phyloP scores from a whole-genome alignment of 768 basidiomycete species.

The Termitomyces sp. region DNA sequence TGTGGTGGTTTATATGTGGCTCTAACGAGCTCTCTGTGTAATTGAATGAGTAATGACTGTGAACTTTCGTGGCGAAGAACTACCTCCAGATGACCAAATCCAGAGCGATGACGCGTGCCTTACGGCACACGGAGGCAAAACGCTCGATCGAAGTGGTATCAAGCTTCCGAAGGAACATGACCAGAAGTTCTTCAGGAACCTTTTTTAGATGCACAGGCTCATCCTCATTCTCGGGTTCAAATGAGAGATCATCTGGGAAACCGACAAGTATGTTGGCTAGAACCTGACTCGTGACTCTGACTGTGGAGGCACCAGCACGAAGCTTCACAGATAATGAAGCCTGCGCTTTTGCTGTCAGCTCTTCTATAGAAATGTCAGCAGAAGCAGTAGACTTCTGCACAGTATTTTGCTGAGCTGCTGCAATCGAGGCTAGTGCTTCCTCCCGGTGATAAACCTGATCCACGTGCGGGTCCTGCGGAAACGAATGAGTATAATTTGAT shows the following conservation, averaged over 20 bases:
- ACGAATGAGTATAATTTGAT: neutral
- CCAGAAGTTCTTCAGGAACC: conserved; percentile 76
- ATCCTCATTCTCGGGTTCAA: conserved; percentile 69
- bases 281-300: conserved; percentile 28
- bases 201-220: conserved; percentile 49
- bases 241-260: conserved; percentile 49
- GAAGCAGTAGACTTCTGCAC: conserved; percentile 9
- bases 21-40: conserved; percentile 58
- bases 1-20: conserved; percentile 75
- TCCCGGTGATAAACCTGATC: conserved; percentile 66
- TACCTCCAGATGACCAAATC: conserved; percentile 78
- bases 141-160: conserved; percentile 70
- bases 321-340: conserved; percentile 22
- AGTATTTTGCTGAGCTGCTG: conserved; percentile 21
- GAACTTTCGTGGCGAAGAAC: conserved; percentile 11
- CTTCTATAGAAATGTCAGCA: conserved; percentile 18
- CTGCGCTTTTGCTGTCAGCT: conserved; percentile 23
- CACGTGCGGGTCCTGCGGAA: conserved; percentile 56
- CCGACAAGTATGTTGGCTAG: conserved; percentile 44
- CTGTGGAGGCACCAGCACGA: conserved; percentile 11
- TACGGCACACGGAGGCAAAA: conserved; percentile 71
- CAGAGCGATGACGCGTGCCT: conserved; percentile 68
- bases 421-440: conserved; percentile 42
- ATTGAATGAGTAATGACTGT: neutral
- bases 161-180: conserved; percentile 62